phyloP scores from a whole-genome alignment of 106 monocot genomes.

The Allium cepa region DNA sequence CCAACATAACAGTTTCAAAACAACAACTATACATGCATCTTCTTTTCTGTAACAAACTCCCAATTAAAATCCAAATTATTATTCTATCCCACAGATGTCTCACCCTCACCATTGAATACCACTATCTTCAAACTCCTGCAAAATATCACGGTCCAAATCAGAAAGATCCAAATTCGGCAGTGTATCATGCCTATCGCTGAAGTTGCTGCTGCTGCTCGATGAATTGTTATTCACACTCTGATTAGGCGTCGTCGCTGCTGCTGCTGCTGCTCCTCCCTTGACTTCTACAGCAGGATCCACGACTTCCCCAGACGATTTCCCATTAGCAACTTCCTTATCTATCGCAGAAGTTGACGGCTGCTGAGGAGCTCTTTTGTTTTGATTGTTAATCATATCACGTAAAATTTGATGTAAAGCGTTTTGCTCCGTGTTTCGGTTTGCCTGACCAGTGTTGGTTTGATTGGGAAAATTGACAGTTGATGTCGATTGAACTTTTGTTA shows the following conservation, averaged over 20 bases:
- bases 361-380: constrained; percentile 12
- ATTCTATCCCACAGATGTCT: too few relatives aligned
- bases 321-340: constrained; percentile 1
- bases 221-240: constrained; percentile 22
- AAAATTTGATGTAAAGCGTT: constrained; percentile 53
- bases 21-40: too few relatives aligned
- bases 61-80: too few relatives aligned
- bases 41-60: too few relatives aligned
- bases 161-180: constrained; percentile 37
- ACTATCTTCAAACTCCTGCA: constrained; percentile 29
- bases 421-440: constrained; percentile 40
- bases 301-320: constrained; percentile 3
- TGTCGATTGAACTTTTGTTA: background rate
- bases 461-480: constrained; percentile 3
- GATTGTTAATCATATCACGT: constrained; percentile 45
- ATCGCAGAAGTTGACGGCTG: background rate
- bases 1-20: too few relatives aligned
- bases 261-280: background rate
- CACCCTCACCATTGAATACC: constrained; percentile 28
- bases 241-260: background rate
- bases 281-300: too few relatives aligned
- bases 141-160: constrained; percentile 19
- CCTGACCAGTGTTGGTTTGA: constrained; percentile 17
- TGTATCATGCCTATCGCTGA: constrained; percentile 27
- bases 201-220: constrained; percentile 17